Percentiles rank a stretch among this genome's conserved stretches.
Evolutionary conservation across 805 yeast genomes (phyloP).

Genomic region (Sugiyamaella marilandica): DNA sequence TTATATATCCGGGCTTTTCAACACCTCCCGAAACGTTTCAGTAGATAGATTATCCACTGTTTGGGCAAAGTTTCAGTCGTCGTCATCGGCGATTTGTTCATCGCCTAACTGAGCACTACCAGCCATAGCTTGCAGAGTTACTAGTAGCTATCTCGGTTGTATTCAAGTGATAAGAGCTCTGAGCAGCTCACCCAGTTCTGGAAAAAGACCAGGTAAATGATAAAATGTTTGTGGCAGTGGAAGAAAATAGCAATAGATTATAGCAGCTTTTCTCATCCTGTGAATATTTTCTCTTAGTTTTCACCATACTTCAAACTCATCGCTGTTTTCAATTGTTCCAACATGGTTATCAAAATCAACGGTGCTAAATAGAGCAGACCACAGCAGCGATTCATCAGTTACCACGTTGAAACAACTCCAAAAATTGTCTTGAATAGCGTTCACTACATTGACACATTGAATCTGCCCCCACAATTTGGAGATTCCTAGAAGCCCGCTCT

Average conservation of each 20-base stretch:
- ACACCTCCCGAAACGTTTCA: constrained; percentile 18
- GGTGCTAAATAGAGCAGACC: neutral
- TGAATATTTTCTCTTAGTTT: neutral
- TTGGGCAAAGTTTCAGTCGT: constrained; percentile 15
- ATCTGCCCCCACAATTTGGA: neutral
- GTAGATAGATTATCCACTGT: constrained; percentile 14
- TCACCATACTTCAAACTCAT: neutral
- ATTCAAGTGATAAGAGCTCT: constrained; percentile 7
- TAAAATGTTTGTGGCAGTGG: constrained; percentile 4
- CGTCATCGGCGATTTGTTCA: constrained; percentile 9
- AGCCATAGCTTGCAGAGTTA: constrained; percentile 2
- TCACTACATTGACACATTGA: neutral
- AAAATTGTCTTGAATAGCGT: neutral
- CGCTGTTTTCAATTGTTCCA: neutral
- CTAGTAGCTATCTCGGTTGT: constrained; percentile 10
- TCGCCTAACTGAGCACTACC: constrained; percentile 12
- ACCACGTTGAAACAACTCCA: neutral
- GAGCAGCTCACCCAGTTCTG: constrained; percentile 8
- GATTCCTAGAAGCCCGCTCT: neutral
- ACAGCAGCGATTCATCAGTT: neutral
- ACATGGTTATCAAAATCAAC: neutral
- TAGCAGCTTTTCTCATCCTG: neutral
- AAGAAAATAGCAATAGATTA: too few relatives aligned
- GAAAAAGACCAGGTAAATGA: constrained; percentile 4
- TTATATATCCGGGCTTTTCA: constrained; percentile 14